phyloP scores from a whole-genome alignment of 2,329 filamentous ascomycete species.

The Aureobasidium melanogenum region DNA sequence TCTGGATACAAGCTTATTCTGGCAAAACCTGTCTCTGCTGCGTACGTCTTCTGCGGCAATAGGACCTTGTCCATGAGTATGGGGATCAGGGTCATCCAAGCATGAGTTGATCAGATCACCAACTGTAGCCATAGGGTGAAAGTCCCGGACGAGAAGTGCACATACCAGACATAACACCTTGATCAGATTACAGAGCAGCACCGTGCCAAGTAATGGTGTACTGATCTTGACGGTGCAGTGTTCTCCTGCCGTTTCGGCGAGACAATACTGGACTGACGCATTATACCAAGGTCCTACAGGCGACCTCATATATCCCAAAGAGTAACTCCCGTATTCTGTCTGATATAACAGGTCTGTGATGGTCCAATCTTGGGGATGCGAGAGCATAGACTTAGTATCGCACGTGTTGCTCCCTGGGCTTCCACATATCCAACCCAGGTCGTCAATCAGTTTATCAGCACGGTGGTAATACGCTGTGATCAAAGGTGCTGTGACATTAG shows the following conservation, averaged over 20 bases:
- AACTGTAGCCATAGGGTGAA: constrained; percentile 12
- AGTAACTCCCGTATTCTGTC: no score
- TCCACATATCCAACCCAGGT: neutral
- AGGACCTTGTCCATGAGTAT: neutral
- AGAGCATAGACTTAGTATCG: neutral
- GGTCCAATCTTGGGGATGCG: neutral
- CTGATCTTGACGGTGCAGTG: neutral
- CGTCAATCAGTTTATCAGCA: neutral
- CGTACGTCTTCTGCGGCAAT: neutral
- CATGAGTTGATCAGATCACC: constrained; percentile 13
- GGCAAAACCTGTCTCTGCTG: neutral
- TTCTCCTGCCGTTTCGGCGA: neutral
- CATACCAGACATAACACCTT: neutral
- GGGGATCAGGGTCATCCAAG: neutral
- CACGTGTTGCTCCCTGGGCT: neutral
- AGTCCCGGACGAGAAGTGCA: neutral
- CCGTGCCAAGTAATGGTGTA: neutral
- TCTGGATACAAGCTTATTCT: neutral
- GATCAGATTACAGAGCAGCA: neutral
- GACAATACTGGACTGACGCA: neutral
- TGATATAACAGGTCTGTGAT: neutral
- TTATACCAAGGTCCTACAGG: neutral
- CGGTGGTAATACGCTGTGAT: neutral
- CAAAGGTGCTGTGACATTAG: neutral
- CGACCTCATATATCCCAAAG: neutral